Conservation (phyloP, 768 basidiomycete species). For the Naganishia onofrii region DNA sequence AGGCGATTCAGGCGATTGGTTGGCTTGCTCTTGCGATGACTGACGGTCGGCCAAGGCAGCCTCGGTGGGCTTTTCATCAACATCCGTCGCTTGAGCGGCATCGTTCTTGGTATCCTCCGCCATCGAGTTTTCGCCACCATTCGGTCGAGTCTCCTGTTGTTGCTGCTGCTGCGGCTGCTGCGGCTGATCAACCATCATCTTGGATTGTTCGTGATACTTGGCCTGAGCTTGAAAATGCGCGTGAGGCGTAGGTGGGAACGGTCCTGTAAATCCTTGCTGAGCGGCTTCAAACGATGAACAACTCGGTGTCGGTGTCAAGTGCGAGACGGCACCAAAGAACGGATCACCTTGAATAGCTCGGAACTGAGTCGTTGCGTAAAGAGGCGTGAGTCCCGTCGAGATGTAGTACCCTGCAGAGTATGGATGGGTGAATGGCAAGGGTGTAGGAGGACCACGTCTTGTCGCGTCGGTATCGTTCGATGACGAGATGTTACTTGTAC, state of each 20-base stretch:
- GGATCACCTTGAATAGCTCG: conserved; percentile 16
- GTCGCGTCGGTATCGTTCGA: not conserved
- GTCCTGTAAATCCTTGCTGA: not conserved
- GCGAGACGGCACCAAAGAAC: conserved; percentile 19
- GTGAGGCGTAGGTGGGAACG: not conserved
- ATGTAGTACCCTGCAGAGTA: conserved; percentile 24
- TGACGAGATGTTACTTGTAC: not conserved
- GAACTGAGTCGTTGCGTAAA: conserved; percentile 17
- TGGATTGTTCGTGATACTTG: not conserved
- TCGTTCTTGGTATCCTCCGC: not conserved
- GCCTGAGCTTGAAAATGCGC: not conserved
- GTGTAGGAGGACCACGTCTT: conserved; percentile 19
- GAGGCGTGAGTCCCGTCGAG: conserved; percentile 17
- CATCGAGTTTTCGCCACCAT: not conserved
- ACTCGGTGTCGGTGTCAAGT: conserved; percentile 9
- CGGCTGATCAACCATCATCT: not conserved
- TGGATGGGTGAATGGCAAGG: conserved; percentile 19
- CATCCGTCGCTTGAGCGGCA: not conserved
- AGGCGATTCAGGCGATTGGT: not conserved
- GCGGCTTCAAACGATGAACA: conserved; percentile 7
- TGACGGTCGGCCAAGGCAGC: not conserved
- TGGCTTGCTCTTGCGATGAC: not conserved
- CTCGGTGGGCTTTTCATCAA: not conserved
- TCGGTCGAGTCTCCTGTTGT: not conserved
- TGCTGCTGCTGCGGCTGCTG: conserved; percentile 9